Evolutionary conservation across 306 rosid species (phyloP), one percentile per base, ranked within the genome.

Genomic region (Pachyrhizus erosus): DNA sequence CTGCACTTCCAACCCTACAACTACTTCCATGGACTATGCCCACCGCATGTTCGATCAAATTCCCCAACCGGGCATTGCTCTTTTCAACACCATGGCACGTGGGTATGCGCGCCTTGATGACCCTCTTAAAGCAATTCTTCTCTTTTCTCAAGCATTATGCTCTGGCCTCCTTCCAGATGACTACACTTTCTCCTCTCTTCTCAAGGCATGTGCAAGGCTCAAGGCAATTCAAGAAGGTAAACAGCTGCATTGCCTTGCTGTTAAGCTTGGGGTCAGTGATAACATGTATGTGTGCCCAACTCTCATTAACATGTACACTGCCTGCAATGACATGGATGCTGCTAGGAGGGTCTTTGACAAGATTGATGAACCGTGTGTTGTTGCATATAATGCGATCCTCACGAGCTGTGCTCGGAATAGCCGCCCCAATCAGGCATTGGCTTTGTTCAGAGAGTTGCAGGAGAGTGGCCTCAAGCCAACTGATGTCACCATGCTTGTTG

Each of bases 401-500:
- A 85, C 85, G 0, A 90, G 97, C 14, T 91, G 87, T 81, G 93
- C 94, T 65, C 75, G 92, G 65, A 85, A 73, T 37, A 91, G 92
- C 80, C 92, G 34, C 18, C 93, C 97, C 31, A 94, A 87, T 45
- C 93, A 94, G 87, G 97, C 97, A 3, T 79, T 94, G 85, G 90
- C 98, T 17, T 85, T 92, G 87, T 94, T 94, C 61, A 87, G 98
- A 64, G 92, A 87, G 31, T 79, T 94, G 89, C 97, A 94, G 64
- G 92, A 85, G 43, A 86, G 69, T 33, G 83, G 87, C 48, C 85
- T 92, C 62, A 79, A 73, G 88, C 92, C 98, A 2, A 92, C 90
- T 24, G 92, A 92, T 71, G 97, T 94, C 37, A 94, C 97, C 75
- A 82, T 92, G 92, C 97, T 94, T 73, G 84, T 93, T 49, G 87